These are phyloP conservation scores for Epichloe sylvatica DNA, from an alignment of 2,329 filamentous ascomycete species.

Conservation along the genomic window DNA sequence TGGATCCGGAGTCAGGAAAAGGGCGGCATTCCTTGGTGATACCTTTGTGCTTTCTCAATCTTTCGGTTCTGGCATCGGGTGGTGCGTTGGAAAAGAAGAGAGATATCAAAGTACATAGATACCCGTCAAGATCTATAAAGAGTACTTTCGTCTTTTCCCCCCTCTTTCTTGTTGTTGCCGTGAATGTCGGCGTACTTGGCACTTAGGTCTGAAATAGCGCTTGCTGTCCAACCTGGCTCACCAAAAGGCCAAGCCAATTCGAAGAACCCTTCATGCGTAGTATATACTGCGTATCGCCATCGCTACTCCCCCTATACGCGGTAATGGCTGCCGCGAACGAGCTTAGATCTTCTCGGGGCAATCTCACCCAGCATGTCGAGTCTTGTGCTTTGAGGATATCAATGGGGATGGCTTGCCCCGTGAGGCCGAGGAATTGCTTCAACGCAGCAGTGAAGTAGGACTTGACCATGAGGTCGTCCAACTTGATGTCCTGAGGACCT, in stretches of 20 bases:
- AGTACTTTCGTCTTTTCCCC: slow-evolving; percentile 8
- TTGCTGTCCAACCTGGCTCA: slow-evolving; percentile 28
- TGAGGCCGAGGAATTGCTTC: slow-evolving; percentile 54
- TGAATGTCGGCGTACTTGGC: not conserved
- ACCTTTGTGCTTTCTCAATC: not conserved
- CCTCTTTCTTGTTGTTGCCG: slow-evolving; percentile 3
- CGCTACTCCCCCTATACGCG: slow-evolving; percentile 42
- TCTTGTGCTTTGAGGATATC: slow-evolving; percentile 53
- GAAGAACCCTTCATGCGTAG: slow-evolving; percentile 44
- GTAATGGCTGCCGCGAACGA: slow-evolving; percentile 51
- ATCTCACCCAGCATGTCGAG: slow-evolving; percentile 46
- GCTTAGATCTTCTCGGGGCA: slow-evolving; percentile 46
- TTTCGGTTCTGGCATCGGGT: slow-evolving; percentile 1
- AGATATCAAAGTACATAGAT: slow-evolving; percentile 7
- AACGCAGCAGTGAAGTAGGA: slow-evolving; percentile 51
- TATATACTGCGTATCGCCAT: slow-evolving; percentile 30
- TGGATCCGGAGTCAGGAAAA: slow-evolving; percentile 7
- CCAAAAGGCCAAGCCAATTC: slow-evolving; percentile 49
- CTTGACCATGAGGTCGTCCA: slow-evolving; percentile 50
- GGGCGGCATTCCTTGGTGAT: slow-evolving; percentile 2
- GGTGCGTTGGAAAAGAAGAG: not conserved
- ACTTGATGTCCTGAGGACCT: slow-evolving; percentile 11
- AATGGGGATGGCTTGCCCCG: slow-evolving; percentile 51
- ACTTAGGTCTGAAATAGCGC: slow-evolving; percentile 32
- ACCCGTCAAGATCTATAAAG: slow-evolving; percentile 4